Percentiles rank a stretch among this genome's conserved stretches.
Conservation (phyloP, 805 yeast genomes). For the Scheffersomyces spartinae region DNA sequence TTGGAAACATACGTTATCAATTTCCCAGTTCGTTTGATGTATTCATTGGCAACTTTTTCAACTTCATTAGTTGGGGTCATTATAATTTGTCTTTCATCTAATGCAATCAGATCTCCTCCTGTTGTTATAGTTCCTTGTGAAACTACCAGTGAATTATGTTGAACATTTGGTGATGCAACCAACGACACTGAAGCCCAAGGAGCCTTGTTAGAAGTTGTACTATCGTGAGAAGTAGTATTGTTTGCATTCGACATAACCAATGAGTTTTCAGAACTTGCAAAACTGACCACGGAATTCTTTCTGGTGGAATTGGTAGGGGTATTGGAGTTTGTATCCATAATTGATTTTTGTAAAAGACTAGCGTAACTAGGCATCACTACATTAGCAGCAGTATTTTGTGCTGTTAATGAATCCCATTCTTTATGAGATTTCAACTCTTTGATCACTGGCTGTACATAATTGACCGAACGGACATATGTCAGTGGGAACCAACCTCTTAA, state of each 20-base stretch:
- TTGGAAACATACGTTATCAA: slow-evolving; percentile 48
- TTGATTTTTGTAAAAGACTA: slow-evolving; percentile 22
- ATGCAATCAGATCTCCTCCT: too few relatives aligned
- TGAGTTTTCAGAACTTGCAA: slow-evolving; percentile 36
- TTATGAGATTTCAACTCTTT: slow-evolving; percentile 25
- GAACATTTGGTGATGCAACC: too few relatives aligned
- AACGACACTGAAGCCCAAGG: too few relatives aligned
- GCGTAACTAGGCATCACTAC: slow-evolving; percentile 32
- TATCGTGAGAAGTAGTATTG: too few relatives aligned
- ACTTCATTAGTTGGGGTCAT: slow-evolving; percentile 1
- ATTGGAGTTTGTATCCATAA: slow-evolving; percentile 20
- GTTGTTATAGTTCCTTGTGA: too few relatives aligned
- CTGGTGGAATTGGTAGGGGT: slow-evolving; percentile 25
- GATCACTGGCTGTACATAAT: slow-evolving; percentile 30
- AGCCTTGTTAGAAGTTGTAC: too few relatives aligned
- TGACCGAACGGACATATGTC: slow-evolving; percentile 40
- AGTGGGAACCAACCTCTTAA: slow-evolving; percentile 82
- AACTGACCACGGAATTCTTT: slow-evolving; percentile 38
- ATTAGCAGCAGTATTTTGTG: slow-evolving; percentile 36
- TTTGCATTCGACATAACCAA: too few relatives aligned
- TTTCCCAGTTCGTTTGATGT: slow-evolving; percentile 8
- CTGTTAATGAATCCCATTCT: slow-evolving; percentile 31
- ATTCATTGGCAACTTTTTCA: slow-evolving; percentile 9
- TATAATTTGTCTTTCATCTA: too few relatives aligned
- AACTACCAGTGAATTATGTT: too few relatives aligned